Base-by-base conservation (phyloP, 2,329 filamentous ascomycete species). In the Ophiosphaerella korrae region DNA sequence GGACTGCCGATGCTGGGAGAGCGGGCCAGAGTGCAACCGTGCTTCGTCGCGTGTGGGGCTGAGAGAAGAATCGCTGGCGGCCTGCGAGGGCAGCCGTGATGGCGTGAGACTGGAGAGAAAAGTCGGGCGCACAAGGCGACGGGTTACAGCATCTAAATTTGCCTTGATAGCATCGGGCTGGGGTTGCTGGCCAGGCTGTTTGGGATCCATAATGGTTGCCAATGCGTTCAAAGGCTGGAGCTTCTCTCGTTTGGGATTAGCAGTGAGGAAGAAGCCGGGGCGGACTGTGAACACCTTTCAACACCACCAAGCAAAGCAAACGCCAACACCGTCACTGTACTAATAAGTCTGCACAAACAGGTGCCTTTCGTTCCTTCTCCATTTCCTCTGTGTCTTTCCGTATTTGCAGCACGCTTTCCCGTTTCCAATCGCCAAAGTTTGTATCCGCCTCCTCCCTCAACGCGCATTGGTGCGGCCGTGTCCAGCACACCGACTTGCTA, bases 31-130 rank as follows among this genome's bases (percentile, higher is more conserved):
- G 38, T 60, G 60, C 52, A 59, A 61, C 58, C 66, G 67, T 64
- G 67, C 68, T 59, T 65, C 61, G 57, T 61, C 56, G 57, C 58
- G 62, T 59, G 68, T 69, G 67, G 68, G 63, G 64, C 61, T 60
- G 60, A 72, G 42, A 60, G 69, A 72, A 48, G 65, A 63, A 55
- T 74, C 72, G 54, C 68, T 71, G 32, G 71, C 70, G 52, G 72
- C 72, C 52, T 72, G 69, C 39, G 68, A 72, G 44, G 72, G 72
- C 57, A 75, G 56, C 36, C 69, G 66, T 26, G 66, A 71, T 18
- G 71, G 69, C 37, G 71, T 71, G 52, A 74, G 56, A 48, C 61
- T 67, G 23, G 62, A 60, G 35, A 75, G 63, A 48, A 75, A 75
- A 14, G 53, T 54, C 33, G 70, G 71, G 14, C 64, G 67, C n/a